phyloP scores from a whole-genome alignment of 1,284 basidiomycete genomes.

The Rhodotorula mucilaginosa region DNA sequence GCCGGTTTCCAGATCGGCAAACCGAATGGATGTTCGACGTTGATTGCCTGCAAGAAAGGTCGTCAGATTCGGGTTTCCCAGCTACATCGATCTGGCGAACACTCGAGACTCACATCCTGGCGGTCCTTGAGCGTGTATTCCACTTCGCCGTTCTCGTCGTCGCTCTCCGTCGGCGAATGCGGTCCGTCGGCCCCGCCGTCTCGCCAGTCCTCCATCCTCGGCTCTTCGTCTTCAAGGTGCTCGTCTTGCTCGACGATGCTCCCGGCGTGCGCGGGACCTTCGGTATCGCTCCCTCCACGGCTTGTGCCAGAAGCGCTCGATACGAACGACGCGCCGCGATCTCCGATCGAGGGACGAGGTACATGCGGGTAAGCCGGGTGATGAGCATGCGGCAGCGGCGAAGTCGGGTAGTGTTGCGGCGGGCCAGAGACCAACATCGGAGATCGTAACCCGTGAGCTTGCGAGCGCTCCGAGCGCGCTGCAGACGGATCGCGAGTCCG shows the following conservation, averaged over 20 bases:
- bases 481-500: constrained; percentile 17
- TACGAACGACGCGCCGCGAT: constrained; percentile 31
- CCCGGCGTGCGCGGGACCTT: constrained; percentile 6
- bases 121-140: constrained; percentile 89
- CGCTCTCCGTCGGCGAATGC: constrained; percentile 9
- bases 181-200: constrained; percentile 23
- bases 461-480: constrained; percentile 14
- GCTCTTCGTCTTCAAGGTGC: constrained; percentile 42
- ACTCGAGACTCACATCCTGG: constrained; percentile 69
- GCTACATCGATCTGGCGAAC: no score
- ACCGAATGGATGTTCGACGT: constrained; percentile 98
- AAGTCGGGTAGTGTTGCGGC: neutral
- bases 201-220: constrained; percentile 40
- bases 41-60: constrained; percentile 61
- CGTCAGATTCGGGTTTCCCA: no score
- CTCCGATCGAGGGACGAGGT: constrained; percentile 15
- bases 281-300: constrained; percentile 14
- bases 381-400: constrained; percentile 10
- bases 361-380: neutral
- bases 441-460: constrained; percentile 5
- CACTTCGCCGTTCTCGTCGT: constrained; percentile 59
- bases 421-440: neutral
- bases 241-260: constrained; percentile 44
- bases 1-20: constrained; percentile 99
- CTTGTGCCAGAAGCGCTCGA: constrained; percentile 18